Evolutionary conservation across 768 basidiomycete genomes (phyloP), one percentile per base, ranked within the genome.

Genomic region (Pulveroboletus sp.): DNA sequence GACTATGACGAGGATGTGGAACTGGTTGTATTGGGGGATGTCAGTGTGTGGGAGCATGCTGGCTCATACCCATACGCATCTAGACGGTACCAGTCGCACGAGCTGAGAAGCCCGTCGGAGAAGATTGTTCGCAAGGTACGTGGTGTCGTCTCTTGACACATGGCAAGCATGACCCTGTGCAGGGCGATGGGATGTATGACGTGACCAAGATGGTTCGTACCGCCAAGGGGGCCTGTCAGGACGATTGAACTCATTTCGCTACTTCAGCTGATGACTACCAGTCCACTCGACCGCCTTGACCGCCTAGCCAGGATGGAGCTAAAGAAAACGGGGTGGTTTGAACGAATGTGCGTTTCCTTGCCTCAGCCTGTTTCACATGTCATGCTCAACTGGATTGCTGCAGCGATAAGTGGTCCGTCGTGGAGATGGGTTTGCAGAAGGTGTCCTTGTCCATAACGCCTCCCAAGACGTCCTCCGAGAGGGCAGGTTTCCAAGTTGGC

Each of bases 261-360:
- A 13, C 13, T 8, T 13, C 44, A 66, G 64, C 30, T 68, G 46
- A 36, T 53, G 49, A 53, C 49, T 2, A 52, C 47, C 28, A 66
- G 65, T 49, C 65, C 66, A 4, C 37, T 66, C 45, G 65, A 66
- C 40, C 64, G 65, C 11, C 62, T 66, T 1, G 64, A 66, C 35
- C 57, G 56, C 2, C 40, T 66, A 44, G 65, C 66, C 2, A 53
- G 65, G 28, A 55, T 54, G 39, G 66, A 66, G 26, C 37, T 66
- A 8, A 68, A 66, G 53, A 68, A 59, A 38, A 56, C 61, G 5
- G 66, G 66, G 18, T 66, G 65, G 65, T 53, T 66, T 6, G 64
- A 66, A 54, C 63, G 66, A 56, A 36, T 27, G 64, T 66, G 43
- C 7, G 64, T 52, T 14, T 3, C 8, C 10, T 17, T 8, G 0